A percentile compares a stretch with the other conserved stretches of the same genome.
Conservation (phyloP, 202 grass and related monocot genomes). For the Panicum hallii region DNA sequence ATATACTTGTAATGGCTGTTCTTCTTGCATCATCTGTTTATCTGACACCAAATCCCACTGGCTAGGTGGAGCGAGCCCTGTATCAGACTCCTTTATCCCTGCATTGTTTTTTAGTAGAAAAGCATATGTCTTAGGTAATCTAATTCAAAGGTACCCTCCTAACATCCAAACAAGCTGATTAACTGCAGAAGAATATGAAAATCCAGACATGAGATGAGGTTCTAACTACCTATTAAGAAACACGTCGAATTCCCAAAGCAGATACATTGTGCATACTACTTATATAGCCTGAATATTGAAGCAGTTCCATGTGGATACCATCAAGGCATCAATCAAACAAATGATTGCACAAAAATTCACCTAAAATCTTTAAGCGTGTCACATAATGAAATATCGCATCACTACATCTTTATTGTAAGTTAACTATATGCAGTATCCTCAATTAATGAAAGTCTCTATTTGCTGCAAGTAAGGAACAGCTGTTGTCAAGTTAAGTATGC, state of each 20-base stretch:
- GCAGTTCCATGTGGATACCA: not conserved
- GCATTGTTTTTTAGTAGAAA: not conserved
- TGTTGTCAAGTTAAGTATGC: not conserved
- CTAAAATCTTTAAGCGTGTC: not conserved
- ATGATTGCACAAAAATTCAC: not conserved
- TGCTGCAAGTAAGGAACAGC: not conserved
- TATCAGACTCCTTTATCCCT: conserved; percentile 96
- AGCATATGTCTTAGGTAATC: not conserved
- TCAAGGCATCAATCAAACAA: not conserved
- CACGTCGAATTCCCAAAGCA: not conserved
- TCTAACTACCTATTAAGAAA: not conserved
- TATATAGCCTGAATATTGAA: not conserved
- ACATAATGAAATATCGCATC: not conserved
- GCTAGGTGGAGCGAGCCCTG: conserved; percentile 88
- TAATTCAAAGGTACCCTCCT: not conserved
- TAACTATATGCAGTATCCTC: not conserved
- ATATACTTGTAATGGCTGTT: conserved; percentile 52
- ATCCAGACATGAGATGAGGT: not conserved
- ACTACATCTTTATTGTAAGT: not conserved
- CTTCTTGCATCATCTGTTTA: conserved; percentile 99
- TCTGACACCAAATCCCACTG: conserved; percentile 99
- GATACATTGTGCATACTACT: not conserved
- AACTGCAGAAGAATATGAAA: not conserved
- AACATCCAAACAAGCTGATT: conserved; percentile 10
- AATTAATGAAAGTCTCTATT: not conserved